Evolutionary conservation across 306 rosid species (phyloP).

Genomic region (Dryas drummondii): DNA sequence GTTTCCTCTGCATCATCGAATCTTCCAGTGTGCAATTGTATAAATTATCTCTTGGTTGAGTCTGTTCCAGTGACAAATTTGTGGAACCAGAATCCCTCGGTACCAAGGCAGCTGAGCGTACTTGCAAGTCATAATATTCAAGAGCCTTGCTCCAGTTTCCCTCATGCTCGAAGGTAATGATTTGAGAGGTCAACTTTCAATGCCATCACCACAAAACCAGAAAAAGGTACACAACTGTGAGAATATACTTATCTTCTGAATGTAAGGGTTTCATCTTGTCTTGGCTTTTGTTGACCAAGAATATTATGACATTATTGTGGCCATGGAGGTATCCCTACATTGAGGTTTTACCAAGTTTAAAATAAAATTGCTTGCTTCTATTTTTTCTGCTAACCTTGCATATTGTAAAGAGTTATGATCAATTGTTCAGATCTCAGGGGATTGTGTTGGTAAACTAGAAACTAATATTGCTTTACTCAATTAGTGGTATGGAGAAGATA

Average conservation of each 20-base stretch:
- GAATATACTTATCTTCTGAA: slow-evolving; percentile 2
- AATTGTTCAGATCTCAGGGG: background rate
- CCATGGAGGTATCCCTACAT: background rate
- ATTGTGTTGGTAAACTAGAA: background rate
- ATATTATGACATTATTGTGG: background rate
- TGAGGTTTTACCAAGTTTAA: background rate
- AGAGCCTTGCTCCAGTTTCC: slow-evolving; percentile 99
- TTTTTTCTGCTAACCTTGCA: background rate
- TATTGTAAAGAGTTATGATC: background rate
- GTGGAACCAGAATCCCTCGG: slow-evolving; percentile 39
- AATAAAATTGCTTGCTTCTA: background rate
- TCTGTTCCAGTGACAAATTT: slow-evolving; percentile 38
- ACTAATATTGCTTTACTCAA: background rate
- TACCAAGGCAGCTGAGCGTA: slow-evolving; percentile 52
- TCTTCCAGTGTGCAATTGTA: slow-evolving; percentile 41
- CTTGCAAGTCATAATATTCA: slow-evolving; percentile 88
- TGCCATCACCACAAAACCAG: slow-evolving; percentile 38
- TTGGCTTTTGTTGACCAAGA: background rate
- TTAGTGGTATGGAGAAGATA: background rate
- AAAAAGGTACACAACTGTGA: slow-evolving; percentile 15
- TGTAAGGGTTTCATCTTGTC: background rate
- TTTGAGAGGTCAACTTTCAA: slow-evolving; percentile 74
- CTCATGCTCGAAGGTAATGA: slow-evolving; percentile 81
- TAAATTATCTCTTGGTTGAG: slow-evolving; percentile 37
- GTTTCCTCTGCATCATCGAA: slow-evolving; percentile 50